Base-by-base conservation (phyloP, 208 protist species). In the Phytomonas serpens region DNA sequence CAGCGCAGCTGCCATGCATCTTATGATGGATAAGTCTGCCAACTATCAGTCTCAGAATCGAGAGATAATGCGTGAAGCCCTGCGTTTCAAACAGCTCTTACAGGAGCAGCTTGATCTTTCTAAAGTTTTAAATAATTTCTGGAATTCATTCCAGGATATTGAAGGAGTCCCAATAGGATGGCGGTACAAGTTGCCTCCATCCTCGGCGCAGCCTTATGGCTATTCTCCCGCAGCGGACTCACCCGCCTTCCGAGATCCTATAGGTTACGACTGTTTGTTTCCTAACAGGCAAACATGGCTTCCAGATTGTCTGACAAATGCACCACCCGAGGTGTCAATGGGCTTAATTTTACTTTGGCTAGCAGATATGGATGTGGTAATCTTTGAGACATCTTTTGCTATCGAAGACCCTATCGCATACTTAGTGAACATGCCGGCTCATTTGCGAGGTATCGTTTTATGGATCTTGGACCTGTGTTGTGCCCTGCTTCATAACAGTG, bases 381-480 rank as follows among this genome's bases (percentile, higher is more conserved):
- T 92, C 31, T 90, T 95, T 68, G 85, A 93, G 71, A 63, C 79
- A 11, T 85, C 82, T 29, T 80, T 92, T 52, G 72, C 81, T 62
- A 80, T 79, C 67, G 86, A 76, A 34, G 90, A 95, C 64, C 78
- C 90, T 7, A 79, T 90, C 52, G 82, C 74, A 13, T 95, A 95
- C 74, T 70, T 95, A 52, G 85, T 87, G 72, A 75, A 77, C n/a
- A 81, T 90, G 78, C 83, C 82, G 33, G 85, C 87, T 0, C 73
- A 90, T 69, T 72, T 84, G 61, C 84, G 79, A 2, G 90, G 90
- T 9, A 75, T 95, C 7, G 61, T 95, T 40, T 34, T 90, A 57
- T 95, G 82, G 82, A 76, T 91, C 32, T 37, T 92, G 9, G 90
- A 93, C 67, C 71, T 93, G 40, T 91, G 83, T 75, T 86, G 80